These are phyloP conservation scores for Cyberlindnera euphorbiae DNA, from an alignment of 805 yeast genomes.

Conservation along the genomic window DNA sequence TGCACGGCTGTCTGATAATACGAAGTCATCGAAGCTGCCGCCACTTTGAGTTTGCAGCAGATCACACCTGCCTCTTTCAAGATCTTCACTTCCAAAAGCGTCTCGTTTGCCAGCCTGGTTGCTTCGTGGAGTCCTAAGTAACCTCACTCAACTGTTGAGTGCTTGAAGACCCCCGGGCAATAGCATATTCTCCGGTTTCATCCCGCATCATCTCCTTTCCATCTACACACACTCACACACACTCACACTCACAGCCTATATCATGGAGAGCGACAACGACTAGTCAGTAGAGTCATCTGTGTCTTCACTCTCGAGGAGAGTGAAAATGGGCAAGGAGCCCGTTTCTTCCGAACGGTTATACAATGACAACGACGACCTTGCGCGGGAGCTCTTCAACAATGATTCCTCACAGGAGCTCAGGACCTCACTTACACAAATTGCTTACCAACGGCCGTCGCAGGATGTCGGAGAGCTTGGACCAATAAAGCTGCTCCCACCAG, in stretches of 20 bases:
- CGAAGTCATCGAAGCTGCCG: too few species aligned
- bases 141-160: background rate
- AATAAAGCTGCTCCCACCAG: constrained; percentile 40
- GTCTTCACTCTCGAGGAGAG: constrained; percentile 16
- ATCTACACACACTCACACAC: background rate
- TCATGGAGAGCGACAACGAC: constrained; percentile 24
- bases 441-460: too few species aligned
- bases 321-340: constrained; percentile 7
- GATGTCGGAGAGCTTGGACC: constrained; percentile 15
- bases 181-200: too few species aligned
- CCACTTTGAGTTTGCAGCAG: too few species aligned
- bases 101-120: background rate
- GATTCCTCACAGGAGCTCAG: constrained; percentile 6
- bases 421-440: too few species aligned
- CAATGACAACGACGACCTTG: constrained; percentile 15
- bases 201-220: too few species aligned
- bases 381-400: constrained; percentile 11
- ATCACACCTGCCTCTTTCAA: too few species aligned
- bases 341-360: constrained; percentile 4
- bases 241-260: too few species aligned
- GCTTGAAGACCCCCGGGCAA: too few species aligned
- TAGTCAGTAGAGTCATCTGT: constrained; percentile 18
- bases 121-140: background rate
- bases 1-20: too few species aligned
- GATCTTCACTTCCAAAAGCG: too few species aligned